Evolutionary conservation across 305 asterid genomes (phyloP), one percentile per base, ranked within the genome.

Genomic region (Fraxinus platypoda): DNA sequence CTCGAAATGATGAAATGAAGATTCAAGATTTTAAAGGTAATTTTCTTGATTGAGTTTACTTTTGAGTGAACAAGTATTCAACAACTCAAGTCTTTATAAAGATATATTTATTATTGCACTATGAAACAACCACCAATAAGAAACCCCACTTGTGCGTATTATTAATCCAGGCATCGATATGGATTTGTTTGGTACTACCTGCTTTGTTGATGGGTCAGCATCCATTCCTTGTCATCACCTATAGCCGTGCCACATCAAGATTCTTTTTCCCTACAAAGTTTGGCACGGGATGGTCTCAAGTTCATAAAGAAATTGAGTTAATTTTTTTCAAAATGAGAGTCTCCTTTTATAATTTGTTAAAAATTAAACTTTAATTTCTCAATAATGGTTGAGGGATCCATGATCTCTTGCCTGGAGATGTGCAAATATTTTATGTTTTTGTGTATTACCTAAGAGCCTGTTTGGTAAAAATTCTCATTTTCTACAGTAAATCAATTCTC

Each of bases 1-100:
- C 15, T 8, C 2, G 43, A 38, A 38, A 38, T 0, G 46, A 13
- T 46, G 75, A 30, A 81, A 46, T 72, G 31, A 11, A 52, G 71
- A 21, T 57, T 34, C 4, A 52, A 52, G 64, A 52, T 52, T 52
- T 33, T 21, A 76, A 71, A 73, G 81, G 21, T 46, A 43, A 38
- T 82, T 52, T 83, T 43, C 84, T 78, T 81, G 80, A 80, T 84
- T 52, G 64, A n/a, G 64, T 52, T 52, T 52, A 52, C 64, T n/a
- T 52, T n/a, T 52, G 9, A 52, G 25, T 52, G 9, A 52, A 52
- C 2, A n/a, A 52, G 62, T 17, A 52, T 17, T 52, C 62, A 52
- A 52, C 23, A 17, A 52, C 62, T 52, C 23, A 17, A 52, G 62
- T 8, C 62, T 17, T 49, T 49, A 43, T 43, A 49, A 49, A 49